Conservation (phyloP, 208 protist species). For the Wallacemonas sp. region DNA sequence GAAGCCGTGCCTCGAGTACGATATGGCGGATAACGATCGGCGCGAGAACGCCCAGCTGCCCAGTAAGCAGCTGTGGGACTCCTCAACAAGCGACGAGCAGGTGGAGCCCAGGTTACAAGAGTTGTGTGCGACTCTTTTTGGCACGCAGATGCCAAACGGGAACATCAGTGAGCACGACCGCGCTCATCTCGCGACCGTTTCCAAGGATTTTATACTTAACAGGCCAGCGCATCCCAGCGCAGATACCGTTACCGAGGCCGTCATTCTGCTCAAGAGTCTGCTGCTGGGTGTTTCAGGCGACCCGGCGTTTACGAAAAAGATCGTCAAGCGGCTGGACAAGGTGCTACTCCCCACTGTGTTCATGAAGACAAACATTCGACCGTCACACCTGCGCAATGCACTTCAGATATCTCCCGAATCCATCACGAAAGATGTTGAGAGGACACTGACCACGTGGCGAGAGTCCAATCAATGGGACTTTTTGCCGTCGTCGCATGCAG, state of each 20-base stretch:
- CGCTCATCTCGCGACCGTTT: background rate
- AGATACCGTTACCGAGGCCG: conserved; percentile 22
- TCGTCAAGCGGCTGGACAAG: conserved; percentile 29
- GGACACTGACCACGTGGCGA: conserved; percentile 21
- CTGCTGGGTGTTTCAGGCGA: conserved; percentile 16
- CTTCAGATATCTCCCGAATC: conserved; percentile 10
- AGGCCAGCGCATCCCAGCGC: background rate
- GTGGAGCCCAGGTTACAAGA: background rate
- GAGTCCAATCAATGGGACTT: conserved; percentile 35
- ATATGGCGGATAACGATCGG: too few relatives aligned
- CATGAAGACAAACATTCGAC: conserved; percentile 25
- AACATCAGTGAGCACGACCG: background rate
- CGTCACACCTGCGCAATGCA: conserved; percentile 6
- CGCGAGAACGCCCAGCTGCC: background rate
- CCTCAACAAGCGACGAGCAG: background rate
- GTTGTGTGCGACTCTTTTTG: conserved; percentile 1
- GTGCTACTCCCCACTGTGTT: conserved; percentile 46
- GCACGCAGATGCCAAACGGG: background rate
- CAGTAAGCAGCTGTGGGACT: background rate
- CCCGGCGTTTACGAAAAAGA: background rate
- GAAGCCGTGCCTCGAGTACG: too few relatives aligned
- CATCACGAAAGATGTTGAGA: conserved; percentile 21
- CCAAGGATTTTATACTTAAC: background rate
- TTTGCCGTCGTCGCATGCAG: conserved; percentile 15
- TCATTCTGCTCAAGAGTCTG: conserved; percentile 23